phyloP scores from a whole-genome alignment of 257 asterid genomes.

The Primulina tabacum region DNA sequence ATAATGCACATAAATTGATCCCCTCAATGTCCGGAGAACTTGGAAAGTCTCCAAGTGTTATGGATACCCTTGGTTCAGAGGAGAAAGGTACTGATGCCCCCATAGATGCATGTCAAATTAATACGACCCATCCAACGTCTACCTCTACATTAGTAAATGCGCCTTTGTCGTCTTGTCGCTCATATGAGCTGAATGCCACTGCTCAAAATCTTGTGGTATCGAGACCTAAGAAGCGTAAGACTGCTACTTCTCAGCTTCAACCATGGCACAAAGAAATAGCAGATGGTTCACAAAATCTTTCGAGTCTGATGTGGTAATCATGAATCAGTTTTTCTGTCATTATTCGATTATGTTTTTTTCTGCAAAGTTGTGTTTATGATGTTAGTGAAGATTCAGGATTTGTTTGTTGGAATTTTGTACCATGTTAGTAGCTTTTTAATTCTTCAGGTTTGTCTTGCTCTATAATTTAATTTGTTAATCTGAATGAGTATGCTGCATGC shows the following conservation, averaged over 20 bases:
- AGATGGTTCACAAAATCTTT: conserved; percentile 34
- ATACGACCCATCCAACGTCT: conserved; percentile 29
- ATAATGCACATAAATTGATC: conserved; percentile 40
- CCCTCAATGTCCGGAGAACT: conserved; percentile 39
- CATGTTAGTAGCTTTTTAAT: neutral
- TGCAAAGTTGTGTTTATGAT: neutral
- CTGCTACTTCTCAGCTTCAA: conserved; percentile 39
- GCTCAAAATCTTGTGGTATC: conserved; percentile 34
- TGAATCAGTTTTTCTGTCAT: conserved; percentile 4
- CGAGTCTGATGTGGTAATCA: conserved; percentile 48
- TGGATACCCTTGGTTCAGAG: conserved; percentile 39
- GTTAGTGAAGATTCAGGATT: conserved; percentile 6
- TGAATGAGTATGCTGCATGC: conserved; percentile 34
- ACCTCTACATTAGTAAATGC: conserved; percentile 31
- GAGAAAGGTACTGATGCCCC: conserved; percentile 39
- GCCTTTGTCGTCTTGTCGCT: conserved; percentile 37
- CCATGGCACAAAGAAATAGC: conserved; percentile 71
- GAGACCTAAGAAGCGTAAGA: conserved; percentile 57
- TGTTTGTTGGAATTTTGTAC: conserved; percentile 6
- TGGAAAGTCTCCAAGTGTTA: conserved; percentile 41
- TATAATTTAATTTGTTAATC: conserved; percentile 24
- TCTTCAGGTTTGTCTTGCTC: neutral
- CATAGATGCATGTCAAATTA: conserved; percentile 34
- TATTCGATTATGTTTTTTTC: neutral
- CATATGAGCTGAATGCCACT: conserved; percentile 26